Conservation (phyloP, 208 protist genomes). For the Leishmania turanica region DNA sequence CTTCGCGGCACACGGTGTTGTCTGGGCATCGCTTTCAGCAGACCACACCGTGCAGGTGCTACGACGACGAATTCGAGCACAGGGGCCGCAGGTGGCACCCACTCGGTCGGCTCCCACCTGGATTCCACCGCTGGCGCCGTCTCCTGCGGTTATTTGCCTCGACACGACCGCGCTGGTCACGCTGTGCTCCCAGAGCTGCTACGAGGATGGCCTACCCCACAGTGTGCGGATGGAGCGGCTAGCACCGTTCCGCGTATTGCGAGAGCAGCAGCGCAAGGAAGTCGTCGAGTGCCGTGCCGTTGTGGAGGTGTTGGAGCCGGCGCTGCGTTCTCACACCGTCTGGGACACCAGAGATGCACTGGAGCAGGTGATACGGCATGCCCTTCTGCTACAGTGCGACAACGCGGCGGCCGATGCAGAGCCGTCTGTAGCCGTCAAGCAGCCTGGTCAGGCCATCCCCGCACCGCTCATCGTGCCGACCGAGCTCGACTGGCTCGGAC, state of each 20-base stretch:
- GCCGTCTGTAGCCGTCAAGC: not conserved
- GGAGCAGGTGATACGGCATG: slow-evolving; percentile 12
- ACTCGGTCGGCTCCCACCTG: slow-evolving; percentile 5
- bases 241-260: slow-evolving; percentile 44
- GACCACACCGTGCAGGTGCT: too few relatives aligned
- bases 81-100: not conserved
- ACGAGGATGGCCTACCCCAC: slow-evolving; percentile 18
- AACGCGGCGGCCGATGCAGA: not conserved
- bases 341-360: slow-evolving; percentile 30
- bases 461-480: not conserved
- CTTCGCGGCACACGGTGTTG: slow-evolving; percentile 12
- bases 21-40: slow-evolving; percentile 4
- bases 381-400: slow-evolving; percentile 5
- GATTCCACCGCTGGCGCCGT: slow-evolving; percentile 20
- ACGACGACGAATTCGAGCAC: not conserved
- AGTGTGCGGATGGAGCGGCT: slow-evolving; percentile 33
- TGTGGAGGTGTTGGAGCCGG: slow-evolving; percentile 39
- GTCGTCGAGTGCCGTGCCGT: slow-evolving; percentile 33
- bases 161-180: slow-evolving; percentile 78
- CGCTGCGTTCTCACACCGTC: slow-evolving; percentile 35
- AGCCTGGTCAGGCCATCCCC: not conserved
- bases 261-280: slow-evolving; percentile 60
- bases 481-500: slow-evolving; percentile 14
- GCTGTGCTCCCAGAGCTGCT: slow-evolving; percentile 74
- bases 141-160: slow-evolving; percentile 49